phyloP scores from a whole-genome alignment of 192 early-diverging fungal species.

The Phycomyces blakesleeanus region DNA sequence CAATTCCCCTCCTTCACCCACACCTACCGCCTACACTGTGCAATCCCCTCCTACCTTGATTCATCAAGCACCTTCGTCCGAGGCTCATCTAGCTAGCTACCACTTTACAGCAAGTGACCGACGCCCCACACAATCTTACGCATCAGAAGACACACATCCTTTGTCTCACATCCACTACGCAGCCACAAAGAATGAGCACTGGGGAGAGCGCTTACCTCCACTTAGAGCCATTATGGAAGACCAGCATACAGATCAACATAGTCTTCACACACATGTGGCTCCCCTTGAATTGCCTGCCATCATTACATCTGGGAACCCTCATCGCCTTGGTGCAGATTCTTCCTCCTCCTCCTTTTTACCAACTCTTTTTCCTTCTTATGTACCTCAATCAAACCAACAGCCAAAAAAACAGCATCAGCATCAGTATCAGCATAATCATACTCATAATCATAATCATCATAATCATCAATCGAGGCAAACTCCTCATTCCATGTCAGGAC shows the following conservation, averaged over 20 bases:
- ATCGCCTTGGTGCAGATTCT: background rate
- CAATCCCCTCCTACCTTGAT: background rate
- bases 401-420: too few species aligned
- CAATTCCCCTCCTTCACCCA: background rate
- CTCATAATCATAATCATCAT: too few species aligned
- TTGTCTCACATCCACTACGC: background rate
- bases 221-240: constrained; percentile 16
- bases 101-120: background rate
- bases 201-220: constrained; percentile 19
- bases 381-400: too few species aligned
- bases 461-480: too few species aligned
- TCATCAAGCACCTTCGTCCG: background rate
- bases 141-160: background rate
- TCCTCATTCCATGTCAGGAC: too few species aligned
- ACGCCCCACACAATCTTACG: constrained; percentile 1
- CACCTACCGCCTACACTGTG: background rate
- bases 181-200: constrained; percentile 1
- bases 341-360: background rate
- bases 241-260: background rate
- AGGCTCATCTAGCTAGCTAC: constrained; percentile 1
- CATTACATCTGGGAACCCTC: background rate
- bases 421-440: too few species aligned
- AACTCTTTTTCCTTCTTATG: too few species aligned
- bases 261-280: background rate
- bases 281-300: background rate